Conservation (phyloP, 352 stramenopile species). For the Phytophthora agathidicida region DNA sequence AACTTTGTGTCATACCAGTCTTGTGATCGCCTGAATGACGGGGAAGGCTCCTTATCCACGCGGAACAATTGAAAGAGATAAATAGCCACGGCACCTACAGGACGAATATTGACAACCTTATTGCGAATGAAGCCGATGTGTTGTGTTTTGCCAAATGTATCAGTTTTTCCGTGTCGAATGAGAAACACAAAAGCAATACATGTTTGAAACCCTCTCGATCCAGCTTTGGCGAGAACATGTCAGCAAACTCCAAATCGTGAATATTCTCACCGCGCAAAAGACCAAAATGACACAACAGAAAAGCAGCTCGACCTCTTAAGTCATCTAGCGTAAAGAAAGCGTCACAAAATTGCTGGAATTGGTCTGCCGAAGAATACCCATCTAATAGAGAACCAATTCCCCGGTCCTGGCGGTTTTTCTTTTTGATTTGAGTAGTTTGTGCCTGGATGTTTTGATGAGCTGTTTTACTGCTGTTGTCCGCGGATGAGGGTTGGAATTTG, state of each 20-base stretch:
- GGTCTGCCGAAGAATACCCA: neutral
- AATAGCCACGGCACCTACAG: slow-evolving; percentile 7
- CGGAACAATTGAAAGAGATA: slow-evolving; percentile 18
- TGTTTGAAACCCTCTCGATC: neutral
- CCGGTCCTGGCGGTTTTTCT: neutral
- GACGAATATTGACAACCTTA: slow-evolving; percentile 12
- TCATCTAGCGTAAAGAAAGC: neutral
- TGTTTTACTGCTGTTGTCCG: no score
- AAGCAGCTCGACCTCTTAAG: neutral
- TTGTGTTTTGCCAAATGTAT: slow-evolving; percentile 16
- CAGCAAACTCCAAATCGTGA: slow-evolving; percentile 4
- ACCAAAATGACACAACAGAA: slow-evolving; percentile 4
- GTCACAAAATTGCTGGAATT: slow-evolving; percentile 3
- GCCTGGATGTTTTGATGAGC: no score
- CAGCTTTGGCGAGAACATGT: neutral
- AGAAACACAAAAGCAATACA: slow-evolving; percentile 11
- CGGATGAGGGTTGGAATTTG: no score
- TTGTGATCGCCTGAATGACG: no score
- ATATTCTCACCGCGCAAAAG: slow-evolving; percentile 15
- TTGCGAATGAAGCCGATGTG: slow-evolving; percentile 17
- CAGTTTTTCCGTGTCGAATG: slow-evolving; percentile 20
- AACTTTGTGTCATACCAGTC: no score
- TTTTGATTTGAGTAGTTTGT: no score
- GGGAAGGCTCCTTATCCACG: slow-evolving; percentile 1
- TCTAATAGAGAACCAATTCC: neutral